Percentiles rank a stretch among this genome's conserved stretches.
Evolutionary conservation across 1,284 basidiomycete genomes (phyloP).

Genomic region (Ustilago trichophora): DNA sequence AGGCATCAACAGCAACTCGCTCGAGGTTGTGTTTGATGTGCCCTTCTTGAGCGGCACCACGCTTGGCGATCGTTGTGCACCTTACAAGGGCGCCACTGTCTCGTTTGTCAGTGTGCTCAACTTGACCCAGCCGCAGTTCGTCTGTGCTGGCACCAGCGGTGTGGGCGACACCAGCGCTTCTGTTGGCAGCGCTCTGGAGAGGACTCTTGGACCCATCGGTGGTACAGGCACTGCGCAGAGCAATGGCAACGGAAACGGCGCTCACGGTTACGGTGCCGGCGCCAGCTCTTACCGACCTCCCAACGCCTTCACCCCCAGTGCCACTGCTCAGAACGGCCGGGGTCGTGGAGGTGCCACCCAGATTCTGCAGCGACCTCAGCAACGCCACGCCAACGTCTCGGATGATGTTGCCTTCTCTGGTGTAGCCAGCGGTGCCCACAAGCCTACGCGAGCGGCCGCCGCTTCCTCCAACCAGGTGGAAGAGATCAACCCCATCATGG

Average conservation of each 20-base stretch:
- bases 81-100: slow-evolving; percentile 52
- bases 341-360: slow-evolving; percentile 25
- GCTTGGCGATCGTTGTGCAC: slow-evolving; percentile 72
- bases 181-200: slow-evolving; percentile 44
- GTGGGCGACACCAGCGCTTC: slow-evolving; percentile 38
- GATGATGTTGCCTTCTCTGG: slow-evolving; percentile 47
- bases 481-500: slow-evolving; percentile 47
- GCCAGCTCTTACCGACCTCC: slow-evolving; percentile 35
- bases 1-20: slow-evolving; percentile 78
- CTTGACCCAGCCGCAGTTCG: slow-evolving; percentile 61
- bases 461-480: slow-evolving; percentile 17
- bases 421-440: slow-evolving; percentile 43
- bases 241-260: slow-evolving; percentile 29
- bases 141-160: slow-evolving; percentile 32
- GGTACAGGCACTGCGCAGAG: slow-evolving; percentile 24
- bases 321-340: slow-evolving; percentile 18
- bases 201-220: slow-evolving; percentile 48
- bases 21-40: slow-evolving; percentile 97
- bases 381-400: slow-evolving; percentile 35
- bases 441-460: slow-evolving; percentile 26
- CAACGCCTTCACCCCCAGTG: slow-evolving; percentile 40
- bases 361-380: slow-evolving; percentile 41
- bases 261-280: slow-evolving; percentile 29
- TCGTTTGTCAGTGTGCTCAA: slow-evolving; percentile 59
- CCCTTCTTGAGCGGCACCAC: slow-evolving; percentile 92